Evolutionary conservation across 1,139 yeast genomes (phyloP), one percentile per base, ranked within the genome.

Genomic region (Saccharomyces hybrid): DNA sequence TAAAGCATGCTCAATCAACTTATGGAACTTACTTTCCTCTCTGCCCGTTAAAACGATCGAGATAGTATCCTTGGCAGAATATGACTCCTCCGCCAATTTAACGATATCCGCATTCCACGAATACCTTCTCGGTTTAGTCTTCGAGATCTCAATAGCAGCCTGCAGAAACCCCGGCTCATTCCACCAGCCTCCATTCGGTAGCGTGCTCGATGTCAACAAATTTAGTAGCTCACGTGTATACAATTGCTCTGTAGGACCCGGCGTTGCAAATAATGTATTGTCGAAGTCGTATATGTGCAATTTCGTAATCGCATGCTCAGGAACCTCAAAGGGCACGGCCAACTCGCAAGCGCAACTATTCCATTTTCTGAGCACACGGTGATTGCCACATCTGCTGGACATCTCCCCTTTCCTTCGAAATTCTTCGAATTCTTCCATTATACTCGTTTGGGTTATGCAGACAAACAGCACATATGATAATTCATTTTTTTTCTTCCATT

Each of bases 231-330:
- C 54, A 6, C 64, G 62, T 16, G 72, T 64, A 57, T 72, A 70
- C 9, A 78, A 58, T 13, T 64, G 62, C 1, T 72, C 71, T 58
- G 76, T 77, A 0, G 80, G 79, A 1, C 64, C 59, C 1, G 81
- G 81, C 2, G 80, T 72, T 29, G 64, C 61, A 59, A 76, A 76
- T 16, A 78, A 61, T 0, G 81, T 76, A 51, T 76, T 74, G 60
- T 78, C 82, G 56, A 78, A 77, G 58, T 77, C 81, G 59, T 75
- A 78, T 14, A 77, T 64, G 58, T 76, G 77, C 4, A 77, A 60
- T 41, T 63, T 65, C 41, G 54, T 64, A 16, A 72, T 62, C 5
- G 49, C 54, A 1, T 46, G 28, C 13, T 38, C 44, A 29, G 23
- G 52, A 23, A 48, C 47, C 7, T 49, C 34, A 2, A 48, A 34